These are phyloP conservation scores for Talaromyces sp. DNA, from an alignment of 2,329 filamentous ascomycete genomes.

Conservation along the genomic window DNA sequence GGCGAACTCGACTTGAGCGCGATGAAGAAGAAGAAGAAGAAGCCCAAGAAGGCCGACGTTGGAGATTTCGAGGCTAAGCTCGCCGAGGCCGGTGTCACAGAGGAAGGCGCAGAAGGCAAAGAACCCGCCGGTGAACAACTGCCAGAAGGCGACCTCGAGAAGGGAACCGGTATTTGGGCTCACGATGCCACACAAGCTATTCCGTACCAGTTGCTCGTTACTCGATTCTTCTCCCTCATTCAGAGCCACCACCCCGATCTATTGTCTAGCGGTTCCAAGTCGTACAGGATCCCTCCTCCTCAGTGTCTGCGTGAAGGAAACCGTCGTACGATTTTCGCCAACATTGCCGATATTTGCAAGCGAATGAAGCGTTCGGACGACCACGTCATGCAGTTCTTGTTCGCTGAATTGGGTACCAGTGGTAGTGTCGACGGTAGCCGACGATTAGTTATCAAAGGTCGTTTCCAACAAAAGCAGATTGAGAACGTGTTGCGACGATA, in stretches of 20 bases:
- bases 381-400: slow-evolving; percentile 94
- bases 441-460: slow-evolving; percentile 96
- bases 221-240: slow-evolving; percentile 90
- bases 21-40: slow-evolving; percentile 86
- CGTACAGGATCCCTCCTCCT: slow-evolving; percentile 98
- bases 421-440: slow-evolving; percentile 91
- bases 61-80: slow-evolving; percentile 67
- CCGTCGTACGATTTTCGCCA: slow-evolving; percentile 99
- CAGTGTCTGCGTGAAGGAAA: slow-evolving; percentile 99
- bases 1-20: slow-evolving; percentile 63
- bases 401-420: slow-evolving; percentile 95
- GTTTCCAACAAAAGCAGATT: slow-evolving; percentile 99
- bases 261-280: slow-evolving; percentile 80
- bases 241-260: slow-evolving; percentile 97
- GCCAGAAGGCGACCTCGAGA: slow-evolving; percentile 71
- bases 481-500: slow-evolving; percentile 96
- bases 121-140: slow-evolving; percentile 54
- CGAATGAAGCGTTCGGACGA: slow-evolving; percentile 99
- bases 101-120: slow-evolving; percentile 58
- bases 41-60: slow-evolving; percentile 56
- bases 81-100: slow-evolving; percentile 57
- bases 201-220: slow-evolving; percentile 79
- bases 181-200: slow-evolving; percentile 76
- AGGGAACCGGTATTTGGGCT: slow-evolving; percentile 85
- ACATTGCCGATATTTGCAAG: slow-evolving; percentile 98